These are phyloP conservation scores for Hortaea sp. DNA, from an alignment of 2,329 filamentous ascomycete genomes.

Conservation along the genomic window DNA sequence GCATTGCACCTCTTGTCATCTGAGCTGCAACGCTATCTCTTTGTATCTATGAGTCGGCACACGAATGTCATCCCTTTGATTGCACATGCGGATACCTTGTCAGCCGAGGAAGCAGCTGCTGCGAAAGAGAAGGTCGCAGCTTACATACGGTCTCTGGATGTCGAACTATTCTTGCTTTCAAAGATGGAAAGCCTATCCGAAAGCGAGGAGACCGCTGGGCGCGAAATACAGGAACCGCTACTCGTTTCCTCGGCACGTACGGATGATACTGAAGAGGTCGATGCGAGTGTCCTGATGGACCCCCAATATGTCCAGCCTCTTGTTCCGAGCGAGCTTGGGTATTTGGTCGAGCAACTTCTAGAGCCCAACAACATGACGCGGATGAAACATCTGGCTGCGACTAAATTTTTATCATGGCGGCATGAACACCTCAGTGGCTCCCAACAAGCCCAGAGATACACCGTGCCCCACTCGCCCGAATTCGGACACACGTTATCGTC, in stretches of 20 bases:
- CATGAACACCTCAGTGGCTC: conserved; percentile 20
- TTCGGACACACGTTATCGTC: conserved; percentile 14
- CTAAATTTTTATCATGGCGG: conserved; percentile 69
- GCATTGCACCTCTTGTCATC: conserved; percentile 1
- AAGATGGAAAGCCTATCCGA: not conserved
- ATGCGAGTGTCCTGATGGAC: conserved; percentile 87
- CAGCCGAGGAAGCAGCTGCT: conserved; percentile 7
- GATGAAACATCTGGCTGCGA: conserved; percentile 71
- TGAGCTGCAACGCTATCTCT: conserved; percentile 11
- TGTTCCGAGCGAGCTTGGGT: conserved; percentile 59
- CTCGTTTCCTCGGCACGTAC: conserved; percentile 66
- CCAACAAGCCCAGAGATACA: conserved; percentile 18
- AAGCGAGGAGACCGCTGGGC: not conserved
- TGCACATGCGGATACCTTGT: conserved; percentile 58
- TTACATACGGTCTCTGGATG: not conserved
- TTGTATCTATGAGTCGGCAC: conserved; percentile 47
- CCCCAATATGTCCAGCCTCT: conserved; percentile 81
- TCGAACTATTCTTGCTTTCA: not conserved
- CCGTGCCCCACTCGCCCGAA: conserved; percentile 11
- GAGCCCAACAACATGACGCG: conserved; percentile 68
- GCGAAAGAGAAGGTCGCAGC: conserved; percentile 1
- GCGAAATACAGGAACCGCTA: conserved; percentile 41
- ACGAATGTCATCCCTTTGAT: conserved; percentile 83
- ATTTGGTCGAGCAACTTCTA: conserved; percentile 65
- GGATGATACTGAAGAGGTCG: conserved; percentile 72